These are phyloP conservation scores for Metarhizium album DNA, from an alignment of 2,329 filamentous ascomycete genomes.

Conservation along the genomic window DNA sequence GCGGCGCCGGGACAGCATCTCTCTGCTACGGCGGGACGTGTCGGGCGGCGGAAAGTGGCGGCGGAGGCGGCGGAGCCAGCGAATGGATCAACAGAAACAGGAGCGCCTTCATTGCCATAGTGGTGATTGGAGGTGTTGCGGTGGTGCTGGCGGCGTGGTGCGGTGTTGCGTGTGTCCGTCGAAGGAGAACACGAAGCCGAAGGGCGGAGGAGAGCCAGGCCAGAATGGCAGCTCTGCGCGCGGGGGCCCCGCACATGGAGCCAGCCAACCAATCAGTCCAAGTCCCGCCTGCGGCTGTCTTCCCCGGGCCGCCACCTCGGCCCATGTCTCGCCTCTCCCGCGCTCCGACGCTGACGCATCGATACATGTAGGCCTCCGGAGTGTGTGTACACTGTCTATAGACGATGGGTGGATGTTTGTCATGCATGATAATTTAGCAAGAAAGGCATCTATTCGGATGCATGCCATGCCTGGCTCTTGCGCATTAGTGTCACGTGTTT, in stretches of 20 bases:
- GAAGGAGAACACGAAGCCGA: conserved; percentile 9
- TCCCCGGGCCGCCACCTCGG: neutral
- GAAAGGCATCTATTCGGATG: neutral
- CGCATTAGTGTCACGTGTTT: too few relatives aligned
- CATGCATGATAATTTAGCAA: neutral
- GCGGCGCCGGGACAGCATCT: conserved; percentile 45
- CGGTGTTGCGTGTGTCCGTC: neutral
- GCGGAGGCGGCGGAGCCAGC: neutral
- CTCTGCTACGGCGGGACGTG: conserved; percentile 54
- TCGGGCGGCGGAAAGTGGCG: neutral
- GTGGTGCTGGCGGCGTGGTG: neutral
- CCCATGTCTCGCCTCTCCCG: neutral
- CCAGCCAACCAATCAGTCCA: neutral
- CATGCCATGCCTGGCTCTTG: too few relatives aligned
- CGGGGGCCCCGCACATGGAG: neutral
- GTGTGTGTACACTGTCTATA: too few relatives aligned
- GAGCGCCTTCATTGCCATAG: neutral
- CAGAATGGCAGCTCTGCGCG: neutral
- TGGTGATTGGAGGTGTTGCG: neutral
- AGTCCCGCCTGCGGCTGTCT: neutral
- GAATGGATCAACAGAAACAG: conserved; percentile 2
- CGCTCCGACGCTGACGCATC: neutral
- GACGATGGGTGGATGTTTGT: too few relatives aligned
- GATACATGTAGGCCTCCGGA: neutral
- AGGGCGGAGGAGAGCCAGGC: neutral